These are phyloP conservation scores for Candida pseudofarinosa DNA, from an alignment of 805 yeast genomes.

Conservation along the genomic window DNA sequence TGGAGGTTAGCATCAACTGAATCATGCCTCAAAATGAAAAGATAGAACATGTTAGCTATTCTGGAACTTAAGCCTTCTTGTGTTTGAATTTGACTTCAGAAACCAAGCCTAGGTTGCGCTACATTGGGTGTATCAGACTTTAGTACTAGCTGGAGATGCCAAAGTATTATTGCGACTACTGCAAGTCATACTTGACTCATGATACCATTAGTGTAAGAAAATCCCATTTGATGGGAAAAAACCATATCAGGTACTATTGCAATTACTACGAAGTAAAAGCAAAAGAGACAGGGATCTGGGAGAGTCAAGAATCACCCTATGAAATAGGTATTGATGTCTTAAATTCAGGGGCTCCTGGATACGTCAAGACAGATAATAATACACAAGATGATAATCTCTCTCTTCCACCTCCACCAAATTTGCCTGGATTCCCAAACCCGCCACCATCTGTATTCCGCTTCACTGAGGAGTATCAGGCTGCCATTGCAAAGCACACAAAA, in stretches of 20 bases:
- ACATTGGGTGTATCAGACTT: no score
- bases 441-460: constrained; percentile 27
- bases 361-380: constrained; percentile 6
- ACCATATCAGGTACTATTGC: constrained; percentile 68
- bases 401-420: constrained; percentile 34
- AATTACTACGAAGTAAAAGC: constrained; percentile 63
- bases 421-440: constrained; percentile 27
- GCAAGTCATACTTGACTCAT: constrained; percentile 78
- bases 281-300: constrained; percentile 35
- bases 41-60: no score
- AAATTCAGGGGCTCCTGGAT: constrained; percentile 30
- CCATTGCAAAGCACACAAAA: constrained; percentile 10
- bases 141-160: constrained; percentile 40
- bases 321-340: constrained; percentile 33
- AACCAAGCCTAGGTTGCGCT: no score
- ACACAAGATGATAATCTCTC: constrained; percentile 4
- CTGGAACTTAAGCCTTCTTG: no score
- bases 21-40: no score
- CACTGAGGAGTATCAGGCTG: constrained; percentile 21
- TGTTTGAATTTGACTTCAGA: no score
- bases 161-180: constrained; percentile 79
- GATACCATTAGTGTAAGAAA: constrained; percentile 84
- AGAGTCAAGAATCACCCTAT: constrained; percentile 27
- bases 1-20: neutral
- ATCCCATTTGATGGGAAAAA: constrained; percentile 72